Evolutionary conservation across 345 rosid species (phyloP).

Genomic region (Euphorbia tirucalli): DNA sequence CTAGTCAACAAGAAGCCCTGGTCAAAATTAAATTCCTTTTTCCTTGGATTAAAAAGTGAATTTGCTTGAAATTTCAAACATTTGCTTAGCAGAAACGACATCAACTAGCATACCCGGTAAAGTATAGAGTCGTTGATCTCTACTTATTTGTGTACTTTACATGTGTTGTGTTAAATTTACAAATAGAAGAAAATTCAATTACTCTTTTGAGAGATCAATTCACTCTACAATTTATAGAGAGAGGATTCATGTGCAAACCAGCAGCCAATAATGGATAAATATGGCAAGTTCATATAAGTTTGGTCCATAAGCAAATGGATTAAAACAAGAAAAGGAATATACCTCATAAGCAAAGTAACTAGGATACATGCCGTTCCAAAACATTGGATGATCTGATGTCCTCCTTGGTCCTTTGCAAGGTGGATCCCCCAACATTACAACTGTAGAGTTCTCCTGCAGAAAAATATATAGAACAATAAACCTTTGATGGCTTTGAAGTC

Average conservation of each 20-base stretch:
- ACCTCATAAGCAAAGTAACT: conserved; percentile 57
- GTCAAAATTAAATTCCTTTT: no score
- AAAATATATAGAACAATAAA: conserved; percentile 20
- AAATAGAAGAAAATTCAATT: background rate
- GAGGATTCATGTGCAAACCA: background rate
- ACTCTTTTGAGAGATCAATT: background rate
- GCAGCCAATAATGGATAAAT: background rate
- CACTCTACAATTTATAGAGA: background rate
- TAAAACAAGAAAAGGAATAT: conserved; percentile 15
- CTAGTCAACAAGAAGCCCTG: background rate
- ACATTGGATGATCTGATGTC: conserved; percentile 50
- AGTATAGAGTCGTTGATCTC: background rate
- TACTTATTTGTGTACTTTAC: background rate
- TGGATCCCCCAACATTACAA: conserved; percentile 37
- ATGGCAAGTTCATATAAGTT: background rate
- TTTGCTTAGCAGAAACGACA: background rate
- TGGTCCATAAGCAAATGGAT: background rate
- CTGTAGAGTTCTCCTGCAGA: conserved; percentile 45
- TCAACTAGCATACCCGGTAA: no score
- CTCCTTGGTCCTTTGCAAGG: conserved; percentile 47
- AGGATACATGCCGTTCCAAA: conserved; percentile 43
- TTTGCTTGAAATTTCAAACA: background rate
- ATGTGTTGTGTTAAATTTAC: background rate
- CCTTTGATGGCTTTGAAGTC: conserved; percentile 4
- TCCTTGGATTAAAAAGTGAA: background rate